Evolutionary conservation across 2,329 filamentous ascomycete genomes (phyloP).

Genomic region (Calonectria hongkongensis): DNA sequence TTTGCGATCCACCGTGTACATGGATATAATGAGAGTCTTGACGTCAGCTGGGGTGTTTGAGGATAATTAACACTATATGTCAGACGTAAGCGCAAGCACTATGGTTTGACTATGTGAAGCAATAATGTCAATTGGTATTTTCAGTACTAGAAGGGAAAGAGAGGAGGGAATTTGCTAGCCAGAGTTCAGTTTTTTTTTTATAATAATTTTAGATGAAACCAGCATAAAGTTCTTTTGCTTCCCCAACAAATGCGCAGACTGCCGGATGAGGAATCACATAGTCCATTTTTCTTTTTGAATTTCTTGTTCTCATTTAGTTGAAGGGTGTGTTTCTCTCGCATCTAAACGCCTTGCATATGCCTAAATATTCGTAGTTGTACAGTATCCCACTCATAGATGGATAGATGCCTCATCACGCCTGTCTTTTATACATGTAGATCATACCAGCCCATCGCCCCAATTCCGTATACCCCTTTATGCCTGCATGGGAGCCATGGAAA

Average conservation of each 20-base stretch:
- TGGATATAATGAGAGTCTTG: not conserved
- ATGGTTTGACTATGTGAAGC: not conserved
- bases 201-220: too few species aligned
- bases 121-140: too few species aligned
- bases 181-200: not conserved
- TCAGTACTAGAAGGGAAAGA: not conserved
- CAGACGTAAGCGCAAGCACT: not conserved
- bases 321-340: slow-evolving; percentile 52
- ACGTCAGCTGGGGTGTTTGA: not conserved
- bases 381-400: slow-evolving; percentile 55
- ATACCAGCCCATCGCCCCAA: slow-evolving; percentile 7
- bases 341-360: slow-evolving; percentile 62
- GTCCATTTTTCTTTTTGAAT: slow-evolving; percentile 2
- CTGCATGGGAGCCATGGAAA: slow-evolving; percentile 90
- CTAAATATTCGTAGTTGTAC: slow-evolving; percentile 58
- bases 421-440: slow-evolving; percentile 44
- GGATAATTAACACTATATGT: not conserved
- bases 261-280: too few species aligned
- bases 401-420: slow-evolving; percentile 39
- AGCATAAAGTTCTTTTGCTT: too few species aligned
- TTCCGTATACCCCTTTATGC: slow-evolving; percentile 60
- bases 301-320: slow-evolving; percentile 43
- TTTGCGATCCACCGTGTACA: not conserved
- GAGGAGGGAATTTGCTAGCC: too few species aligned
- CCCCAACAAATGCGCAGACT: too few species aligned